phyloP scores from a whole-genome alignment of 495 filamentous ascomycete genomes.

The Penicillium psychrofluorescens region DNA sequence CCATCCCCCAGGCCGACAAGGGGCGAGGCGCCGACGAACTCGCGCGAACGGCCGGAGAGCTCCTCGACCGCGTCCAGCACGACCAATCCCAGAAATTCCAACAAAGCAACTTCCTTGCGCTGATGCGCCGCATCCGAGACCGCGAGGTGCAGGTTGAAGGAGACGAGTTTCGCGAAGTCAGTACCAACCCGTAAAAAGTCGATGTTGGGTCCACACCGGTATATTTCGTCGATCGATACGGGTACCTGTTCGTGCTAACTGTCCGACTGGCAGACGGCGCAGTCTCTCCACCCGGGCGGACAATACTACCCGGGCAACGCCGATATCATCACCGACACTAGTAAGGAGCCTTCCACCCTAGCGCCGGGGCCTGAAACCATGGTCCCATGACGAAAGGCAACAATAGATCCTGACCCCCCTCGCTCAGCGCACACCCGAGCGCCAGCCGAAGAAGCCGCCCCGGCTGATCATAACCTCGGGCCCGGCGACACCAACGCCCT shows the following conservation, averaged over 20 bases:
- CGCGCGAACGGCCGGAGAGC: slow-evolving; percentile 59
- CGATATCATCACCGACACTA: slow-evolving; percentile 1
- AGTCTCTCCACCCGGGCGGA: slow-evolving; percentile 47
- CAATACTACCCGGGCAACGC: slow-evolving; percentile 34
- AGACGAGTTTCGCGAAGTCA: slow-evolving; percentile 49
- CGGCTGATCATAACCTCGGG: neutral
- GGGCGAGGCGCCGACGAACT: slow-evolving; percentile 56
- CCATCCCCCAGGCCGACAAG: slow-evolving; percentile 28
- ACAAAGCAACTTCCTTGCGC: slow-evolving; percentile 65
- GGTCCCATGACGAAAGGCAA: neutral
- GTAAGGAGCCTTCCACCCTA: slow-evolving; percentile 14
- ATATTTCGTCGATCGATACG: slow-evolving; percentile 22
- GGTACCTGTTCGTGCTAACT: slow-evolving; percentile 31
- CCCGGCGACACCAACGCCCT: slow-evolving; percentile 14
- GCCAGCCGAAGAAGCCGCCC: slow-evolving; percentile 8
- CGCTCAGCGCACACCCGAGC: neutral
- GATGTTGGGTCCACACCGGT: slow-evolving; percentile 35
- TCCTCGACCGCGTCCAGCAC: slow-evolving; percentile 62
- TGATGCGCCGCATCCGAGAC: slow-evolving; percentile 63
- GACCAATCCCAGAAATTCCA: slow-evolving; percentile 68
- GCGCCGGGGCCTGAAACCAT: slow-evolving; percentile 1
- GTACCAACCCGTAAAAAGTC: slow-evolving; percentile 36
- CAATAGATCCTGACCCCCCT: slow-evolving; percentile 10
- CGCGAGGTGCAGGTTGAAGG: slow-evolving; percentile 47
- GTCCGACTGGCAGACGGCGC: slow-evolving; percentile 23